Base-by-base conservation (phyloP, 345 rosid species). In the Eutrema heterophyllum region DNA sequence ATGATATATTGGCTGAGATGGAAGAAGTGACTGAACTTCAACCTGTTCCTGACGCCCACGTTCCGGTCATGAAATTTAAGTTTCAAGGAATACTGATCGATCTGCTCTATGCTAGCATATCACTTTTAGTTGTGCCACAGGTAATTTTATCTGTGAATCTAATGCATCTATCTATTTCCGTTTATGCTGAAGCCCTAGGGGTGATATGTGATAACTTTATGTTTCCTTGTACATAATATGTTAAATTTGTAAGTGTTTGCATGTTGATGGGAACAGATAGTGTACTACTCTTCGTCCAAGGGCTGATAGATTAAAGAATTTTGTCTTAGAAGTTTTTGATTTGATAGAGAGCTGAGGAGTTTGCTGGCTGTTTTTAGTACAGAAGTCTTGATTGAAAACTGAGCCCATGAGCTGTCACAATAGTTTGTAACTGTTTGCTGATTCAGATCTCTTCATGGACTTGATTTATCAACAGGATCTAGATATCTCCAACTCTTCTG, bases 11-110 rank as follows among this genome's bases (percentile, higher is more conserved):
- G 64, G 85, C 86, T 27, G 88, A 87, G 71, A 85, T 84, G 92
- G 97, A 86, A 77, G 95, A 89, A 80, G 89, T 94, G 14, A 83
- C 89, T 26, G 97, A 92, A 81, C 84, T 94, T 65, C 97, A 94
- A 67, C 93, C 97, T 39, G 87, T 94, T 79, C 97, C 99, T 2
- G 92, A 94, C 67, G 99, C 99, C 75, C 96, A 94, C 62, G 99
- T 94, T 40, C 99, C 99, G 2, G 96, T 91, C 51, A 88, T 94
- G 99, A 94, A 88, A 82, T 89, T 94, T 74, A 94, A 91, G 76
- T 94, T 87, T 72, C 89, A 84, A 75, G 97, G 97, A 77, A 88
- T 89, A 84, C 86, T 97, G 8, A 74, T 94, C 57, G 99, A 94
- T 82, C 97, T 94, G 54, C 95, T 94, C 18, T 94, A 94, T 80